Evolutionary conservation across 108 stramenopile genomes (phyloP).

Genomic region (Cyclostephanos invisitatus): DNA sequence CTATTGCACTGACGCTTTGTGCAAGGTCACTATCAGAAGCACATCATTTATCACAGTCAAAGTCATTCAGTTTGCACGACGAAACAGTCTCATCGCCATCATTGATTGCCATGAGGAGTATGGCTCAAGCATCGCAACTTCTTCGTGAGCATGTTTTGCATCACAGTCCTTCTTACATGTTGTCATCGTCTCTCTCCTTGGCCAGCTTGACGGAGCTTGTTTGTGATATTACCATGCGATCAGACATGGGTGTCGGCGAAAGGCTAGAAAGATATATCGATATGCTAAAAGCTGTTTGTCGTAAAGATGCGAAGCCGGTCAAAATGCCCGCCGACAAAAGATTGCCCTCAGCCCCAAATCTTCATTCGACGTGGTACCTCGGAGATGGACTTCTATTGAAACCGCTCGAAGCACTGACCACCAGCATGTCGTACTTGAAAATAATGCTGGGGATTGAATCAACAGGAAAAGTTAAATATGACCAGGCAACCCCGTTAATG

Average conservation of each 20-base stretch:
- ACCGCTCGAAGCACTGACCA: conserved; percentile 55
- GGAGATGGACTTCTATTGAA: conserved; percentile 85
- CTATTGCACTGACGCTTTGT: conserved; percentile 43
- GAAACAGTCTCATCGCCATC: conserved; percentile 11
- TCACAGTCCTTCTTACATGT: conserved; percentile 36
- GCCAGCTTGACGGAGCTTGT: conserved; percentile 57
- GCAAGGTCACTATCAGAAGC: conserved; percentile 32
- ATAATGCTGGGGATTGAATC: conserved; percentile 45
- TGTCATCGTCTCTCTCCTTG: conserved; percentile 47
- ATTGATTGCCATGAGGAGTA: conserved; percentile 50
- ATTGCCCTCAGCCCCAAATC: conserved; percentile 27
- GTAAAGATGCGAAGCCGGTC: background rate
- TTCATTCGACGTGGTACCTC: conserved; percentile 81
- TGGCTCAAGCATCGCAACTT: conserved; percentile 54
- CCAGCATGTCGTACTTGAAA: conserved; percentile 56
- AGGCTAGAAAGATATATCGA: conserved; percentile 50
- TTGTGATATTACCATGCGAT: conserved; percentile 55
- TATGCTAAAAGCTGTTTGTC: conserved; percentile 24
- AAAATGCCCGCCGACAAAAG: conserved; percentile 11
- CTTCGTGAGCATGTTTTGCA: conserved; percentile 59
- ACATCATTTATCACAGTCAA: conserved; percentile 29
- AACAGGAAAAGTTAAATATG: background rate
- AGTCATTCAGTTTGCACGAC: conserved; percentile 3
- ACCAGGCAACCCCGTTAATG: conserved; percentile 4
- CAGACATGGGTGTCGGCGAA: conserved; percentile 79